phyloP scores from a whole-genome alignment of 257 asterid genomes.

The Nicotiana undulata region DNA sequence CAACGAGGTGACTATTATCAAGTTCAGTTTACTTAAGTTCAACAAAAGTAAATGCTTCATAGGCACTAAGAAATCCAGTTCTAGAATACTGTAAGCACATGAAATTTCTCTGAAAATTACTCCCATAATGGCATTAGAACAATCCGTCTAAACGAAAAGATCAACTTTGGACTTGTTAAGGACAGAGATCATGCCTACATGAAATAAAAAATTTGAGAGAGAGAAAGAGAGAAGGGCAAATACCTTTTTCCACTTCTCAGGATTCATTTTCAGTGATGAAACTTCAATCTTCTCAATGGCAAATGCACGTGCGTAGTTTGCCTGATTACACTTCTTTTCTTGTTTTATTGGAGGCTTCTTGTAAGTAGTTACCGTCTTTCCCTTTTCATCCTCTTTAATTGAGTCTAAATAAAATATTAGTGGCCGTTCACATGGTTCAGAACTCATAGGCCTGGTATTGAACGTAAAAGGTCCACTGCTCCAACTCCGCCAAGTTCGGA shows the following conservation, averaged over 20 bases:
- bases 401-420: slow-evolving; percentile 38
- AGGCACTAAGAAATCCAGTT: no score
- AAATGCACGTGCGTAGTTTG: slow-evolving; percentile 19
- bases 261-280: slow-evolving; percentile 47
- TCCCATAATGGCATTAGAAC: background rate
- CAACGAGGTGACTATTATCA: no score
- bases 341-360: slow-evolving; percentile 17
- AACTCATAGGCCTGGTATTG: slow-evolving; percentile 60
- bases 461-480: slow-evolving; percentile 68
- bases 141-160: background rate
- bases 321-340: slow-evolving; percentile 23
- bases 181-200: background rate
- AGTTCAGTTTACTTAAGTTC: no score
- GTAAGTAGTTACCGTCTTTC: slow-evolving; percentile 42
- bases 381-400: slow-evolving; percentile 11
- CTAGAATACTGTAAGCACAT: no score
- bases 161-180: background rate
- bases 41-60: no score
- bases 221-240: background rate
- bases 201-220: background rate
- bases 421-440: slow-evolving; percentile 53
- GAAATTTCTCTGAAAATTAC: no score
- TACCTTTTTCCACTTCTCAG: slow-evolving; percentile 58
- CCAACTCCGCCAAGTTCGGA: slow-evolving; percentile 66
- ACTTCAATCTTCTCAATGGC: slow-evolving; percentile 38